These are phyloP conservation scores for Polytolypa hystricis DNA, from an alignment of 2,329 filamentous ascomycete genomes.

Conservation along the genomic window DNA sequence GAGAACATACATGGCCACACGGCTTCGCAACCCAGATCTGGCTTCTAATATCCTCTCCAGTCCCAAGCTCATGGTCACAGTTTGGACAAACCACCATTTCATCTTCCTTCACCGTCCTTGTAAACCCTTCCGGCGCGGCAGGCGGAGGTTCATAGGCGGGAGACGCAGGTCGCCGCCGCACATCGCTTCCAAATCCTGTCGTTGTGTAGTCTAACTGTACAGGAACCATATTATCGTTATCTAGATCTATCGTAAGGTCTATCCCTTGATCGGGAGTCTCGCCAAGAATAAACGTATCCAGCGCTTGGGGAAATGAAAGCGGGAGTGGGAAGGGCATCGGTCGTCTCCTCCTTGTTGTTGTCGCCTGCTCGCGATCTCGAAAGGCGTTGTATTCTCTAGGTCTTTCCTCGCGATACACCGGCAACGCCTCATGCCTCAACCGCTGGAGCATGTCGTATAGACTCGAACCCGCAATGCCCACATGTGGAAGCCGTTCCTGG, in stretches of 20 bases:
- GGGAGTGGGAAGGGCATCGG: no score
- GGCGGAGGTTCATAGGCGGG: constrained; percentile 49
- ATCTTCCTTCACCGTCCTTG: constrained; percentile 60
- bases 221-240: constrained; percentile 15
- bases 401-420: constrained; percentile 7
- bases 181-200: constrained; percentile 31
- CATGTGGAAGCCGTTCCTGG: neutral
- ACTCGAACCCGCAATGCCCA: constrained; percentile 6
- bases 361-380: neutral
- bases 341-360: constrained; percentile 9
- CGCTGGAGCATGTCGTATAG: constrained; percentile 11
- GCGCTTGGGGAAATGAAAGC: constrained; percentile 6
- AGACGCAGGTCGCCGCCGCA: constrained; percentile 12
- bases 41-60: constrained; percentile 55
- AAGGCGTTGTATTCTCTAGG: constrained; percentile 16
- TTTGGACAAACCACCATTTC: constrained; percentile 72
- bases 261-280: constrained; percentile 13
- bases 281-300: no score
- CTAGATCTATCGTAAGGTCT: constrained; percentile 19
- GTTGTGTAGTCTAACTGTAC: constrained; percentile 29
- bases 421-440: neutral
- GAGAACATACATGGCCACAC: constrained; percentile 72
- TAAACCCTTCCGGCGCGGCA: constrained; percentile 66
- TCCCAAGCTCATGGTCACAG: constrained; percentile 73
- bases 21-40: constrained; percentile 87